Percentiles rank a stretch among this genome's conserved stretches.
Evolutionary conservation across 116 monocot species (phyloP).

Genomic region (Cymodocea nodosa): DNA sequence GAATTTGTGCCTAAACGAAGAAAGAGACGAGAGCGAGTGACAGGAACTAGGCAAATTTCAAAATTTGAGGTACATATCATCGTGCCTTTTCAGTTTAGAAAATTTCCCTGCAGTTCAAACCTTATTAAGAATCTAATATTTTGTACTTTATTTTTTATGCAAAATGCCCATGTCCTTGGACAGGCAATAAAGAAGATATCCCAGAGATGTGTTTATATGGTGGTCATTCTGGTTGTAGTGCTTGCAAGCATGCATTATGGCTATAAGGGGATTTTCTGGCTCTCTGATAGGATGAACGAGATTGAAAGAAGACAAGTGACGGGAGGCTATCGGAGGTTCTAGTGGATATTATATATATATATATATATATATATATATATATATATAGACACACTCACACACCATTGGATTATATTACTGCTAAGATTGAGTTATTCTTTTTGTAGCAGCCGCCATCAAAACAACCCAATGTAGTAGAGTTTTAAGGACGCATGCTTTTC

Average conservation of each 20-base stretch:
- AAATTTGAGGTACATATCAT: constrained; percentile 41
- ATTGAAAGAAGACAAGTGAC: constrained; percentile 26
- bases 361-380: too few species aligned
- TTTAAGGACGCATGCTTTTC: too few species aligned
- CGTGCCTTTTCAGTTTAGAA: constrained; percentile 7
- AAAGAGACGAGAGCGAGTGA: constrained; percentile 45
- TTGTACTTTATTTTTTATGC: background rate
- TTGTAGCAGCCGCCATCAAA: too few species aligned
- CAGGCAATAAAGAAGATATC: background rate
- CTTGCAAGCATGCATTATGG: constrained; percentile 29
- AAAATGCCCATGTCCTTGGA: background rate
- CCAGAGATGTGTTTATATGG: background rate
- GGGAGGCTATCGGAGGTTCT: constrained; percentile 27
- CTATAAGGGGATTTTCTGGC: constrained; percentile 53
- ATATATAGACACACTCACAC: too few species aligned
- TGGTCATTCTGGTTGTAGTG: constrained; percentile 6
- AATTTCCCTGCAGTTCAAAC: background rate
- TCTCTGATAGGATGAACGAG: constrained; percentile 90
- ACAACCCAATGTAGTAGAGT: too few species aligned
- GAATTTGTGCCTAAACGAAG: constrained; percentile 46
- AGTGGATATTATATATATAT: background rate
- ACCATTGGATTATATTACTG: too few species aligned
- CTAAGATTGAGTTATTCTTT: too few species aligned
- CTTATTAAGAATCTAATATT: too few species aligned
- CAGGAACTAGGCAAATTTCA: constrained; percentile 27